phyloP scores from a whole-genome alignment of 2,329 filamentous ascomycete species.

The Alternaria brassicicola region DNA sequence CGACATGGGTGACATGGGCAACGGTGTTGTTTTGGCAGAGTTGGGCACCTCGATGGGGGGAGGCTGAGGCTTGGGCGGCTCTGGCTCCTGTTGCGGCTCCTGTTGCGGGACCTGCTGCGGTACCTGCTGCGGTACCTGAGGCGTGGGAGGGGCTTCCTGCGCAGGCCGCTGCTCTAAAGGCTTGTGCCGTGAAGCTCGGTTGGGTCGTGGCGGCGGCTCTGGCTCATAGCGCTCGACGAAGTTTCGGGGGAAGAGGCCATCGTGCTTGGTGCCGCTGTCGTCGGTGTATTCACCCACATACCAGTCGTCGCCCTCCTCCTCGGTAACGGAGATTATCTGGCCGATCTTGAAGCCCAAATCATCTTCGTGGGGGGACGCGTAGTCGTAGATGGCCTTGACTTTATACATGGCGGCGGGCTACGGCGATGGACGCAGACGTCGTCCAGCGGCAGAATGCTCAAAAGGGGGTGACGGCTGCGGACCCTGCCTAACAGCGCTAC shows the following conservation, averaged over 20 bases:
- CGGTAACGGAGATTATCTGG: constrained; percentile 92
- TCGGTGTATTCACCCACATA: constrained; percentile 88
- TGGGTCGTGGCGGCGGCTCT: constrained; percentile 83
- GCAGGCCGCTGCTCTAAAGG: constrained; percentile 42
- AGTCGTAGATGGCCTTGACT: constrained; percentile 96
- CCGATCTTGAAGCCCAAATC: constrained; percentile 85
- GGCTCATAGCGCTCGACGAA: constrained; percentile 98
- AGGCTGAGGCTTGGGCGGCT: constrained; percentile 48
- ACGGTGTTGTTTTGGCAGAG: constrained; percentile 30
- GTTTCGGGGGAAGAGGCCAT: constrained; percentile 93
- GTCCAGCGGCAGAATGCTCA: constrained; percentile 6
- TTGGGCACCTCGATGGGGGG: constrained; percentile 43
- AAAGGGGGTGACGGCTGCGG: constrained; percentile 17
- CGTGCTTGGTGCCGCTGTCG: constrained; percentile 72
- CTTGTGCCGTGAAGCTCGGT: constrained; percentile 65
- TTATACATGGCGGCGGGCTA: constrained; percentile 66
- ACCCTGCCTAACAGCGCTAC: constrained; percentile 17
- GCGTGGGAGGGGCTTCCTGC: constrained; percentile 37
- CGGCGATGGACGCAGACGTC: not conserved
- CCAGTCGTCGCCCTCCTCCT: constrained; percentile 93
- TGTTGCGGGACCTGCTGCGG: constrained; percentile 25
- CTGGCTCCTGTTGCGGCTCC: constrained; percentile 33
- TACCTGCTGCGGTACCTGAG: constrained; percentile 39
- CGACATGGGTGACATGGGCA: constrained; percentile 37
- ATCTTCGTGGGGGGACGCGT: constrained; percentile 89